Conservation (phyloP, 2,329 filamentous ascomycete genomes). For the Pseudopyricularia cyperi region DNA sequence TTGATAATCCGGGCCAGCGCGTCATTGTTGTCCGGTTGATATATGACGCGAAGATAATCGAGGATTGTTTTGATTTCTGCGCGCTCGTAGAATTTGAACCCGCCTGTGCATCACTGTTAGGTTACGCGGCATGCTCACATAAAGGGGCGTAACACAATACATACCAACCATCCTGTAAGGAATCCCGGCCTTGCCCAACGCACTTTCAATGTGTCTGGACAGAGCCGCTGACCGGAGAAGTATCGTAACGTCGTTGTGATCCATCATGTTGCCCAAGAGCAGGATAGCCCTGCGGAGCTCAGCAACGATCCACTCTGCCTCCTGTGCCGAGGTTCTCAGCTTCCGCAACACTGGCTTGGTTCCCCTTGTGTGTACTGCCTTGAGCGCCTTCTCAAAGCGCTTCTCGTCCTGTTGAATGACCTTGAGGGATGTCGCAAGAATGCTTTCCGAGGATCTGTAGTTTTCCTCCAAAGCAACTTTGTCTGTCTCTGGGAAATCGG, state of each 20-base stretch:
- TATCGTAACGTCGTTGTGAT: constrained; percentile 69
- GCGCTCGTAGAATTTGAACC: constrained; percentile 83
- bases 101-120: constrained; percentile 25
- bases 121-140: not conserved
- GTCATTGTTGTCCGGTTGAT: constrained; percentile 78
- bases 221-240: constrained; percentile 73
- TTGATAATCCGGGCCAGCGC: constrained; percentile 77
- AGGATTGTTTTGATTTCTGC: constrained; percentile 76
- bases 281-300: constrained; percentile 62
- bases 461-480: constrained; percentile 86
- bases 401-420: constrained; percentile 84
- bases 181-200: constrained; percentile 67
- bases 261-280: constrained; percentile 62
- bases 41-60: constrained; percentile 77
- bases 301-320: constrained; percentile 79
- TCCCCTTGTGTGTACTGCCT: constrained; percentile 69
- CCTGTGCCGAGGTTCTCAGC: constrained; percentile 53
- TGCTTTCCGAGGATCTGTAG: constrained; percentile 80
- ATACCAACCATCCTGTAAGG: constrained; percentile 80
- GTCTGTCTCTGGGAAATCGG: constrained; percentile 63
- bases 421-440: constrained; percentile 65
- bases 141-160: constrained; percentile 8
- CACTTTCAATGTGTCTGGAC: constrained; percentile 75
- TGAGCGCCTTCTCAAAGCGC: constrained; percentile 66
- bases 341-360: constrained; percentile 69